Conservation (phyloP, 441 rosid genomes). For the Arabidopsis hybrid region DNA sequence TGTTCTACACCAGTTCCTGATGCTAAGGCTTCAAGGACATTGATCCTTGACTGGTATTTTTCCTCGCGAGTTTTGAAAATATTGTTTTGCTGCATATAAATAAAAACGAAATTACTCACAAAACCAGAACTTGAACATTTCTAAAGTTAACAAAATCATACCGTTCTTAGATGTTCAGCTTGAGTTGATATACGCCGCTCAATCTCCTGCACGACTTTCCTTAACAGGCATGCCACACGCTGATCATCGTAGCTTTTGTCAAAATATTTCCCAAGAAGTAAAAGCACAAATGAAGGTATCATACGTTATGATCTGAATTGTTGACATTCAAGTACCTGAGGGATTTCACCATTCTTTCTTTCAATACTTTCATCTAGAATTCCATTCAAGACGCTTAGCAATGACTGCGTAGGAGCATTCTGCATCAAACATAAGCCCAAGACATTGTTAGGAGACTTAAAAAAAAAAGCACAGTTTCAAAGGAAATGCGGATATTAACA, state of each 20-base stretch:
- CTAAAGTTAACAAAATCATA: conserved; percentile 40
- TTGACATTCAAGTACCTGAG: conserved; percentile 62
- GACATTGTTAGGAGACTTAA: conserved; percentile 2
- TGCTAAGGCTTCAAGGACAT: conserved; percentile 90
- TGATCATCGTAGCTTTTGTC: conserved; percentile 45
- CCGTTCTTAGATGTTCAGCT: conserved; percentile 91
- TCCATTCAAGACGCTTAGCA: conserved; percentile 82
- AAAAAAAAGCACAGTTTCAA: conserved; percentile 29
- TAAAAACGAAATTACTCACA: conserved; percentile 18
- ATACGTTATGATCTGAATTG: neutral
- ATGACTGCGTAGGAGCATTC: conserved; percentile 95
- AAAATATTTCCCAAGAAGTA: conserved; percentile 12
- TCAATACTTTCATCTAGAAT: conserved; percentile 89
- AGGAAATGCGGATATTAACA: neutral
- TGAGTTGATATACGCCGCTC: conserved; percentile 96
- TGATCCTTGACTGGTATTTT: conserved; percentile 64
- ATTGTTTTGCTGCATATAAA: conserved; percentile 72
- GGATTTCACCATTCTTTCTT: conserved; percentile 77
- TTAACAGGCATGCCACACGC: conserved; percentile 81
- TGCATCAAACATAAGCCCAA: conserved; percentile 44
- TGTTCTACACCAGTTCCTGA: conserved; percentile 67
- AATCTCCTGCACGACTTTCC: conserved; percentile 91
- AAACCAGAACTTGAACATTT: conserved; percentile 19
- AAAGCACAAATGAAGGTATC: neutral
- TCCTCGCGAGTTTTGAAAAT: conserved; percentile 69